Base-by-base conservation (phyloP, 768 basidiomycete genomes). In the Tulasnella calospora region DNA sequence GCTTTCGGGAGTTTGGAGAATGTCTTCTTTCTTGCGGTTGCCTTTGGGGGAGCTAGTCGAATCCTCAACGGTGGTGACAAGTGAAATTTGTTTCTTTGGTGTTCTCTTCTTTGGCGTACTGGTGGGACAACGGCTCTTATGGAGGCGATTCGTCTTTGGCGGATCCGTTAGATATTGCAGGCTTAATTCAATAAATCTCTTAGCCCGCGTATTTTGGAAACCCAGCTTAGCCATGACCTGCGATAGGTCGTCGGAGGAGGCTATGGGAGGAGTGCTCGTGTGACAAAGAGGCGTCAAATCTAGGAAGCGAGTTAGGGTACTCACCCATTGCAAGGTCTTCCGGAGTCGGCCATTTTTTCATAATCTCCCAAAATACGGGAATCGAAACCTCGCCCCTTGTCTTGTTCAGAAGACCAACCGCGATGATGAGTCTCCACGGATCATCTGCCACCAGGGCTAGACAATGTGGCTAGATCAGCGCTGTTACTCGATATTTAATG, bases 361-460 rank as follows among this genome's bases (percentile, higher is more conserved):
- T 81, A 36, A 94, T 85, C 30, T 85, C 83, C 86, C 88, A 89
- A 81, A 92, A 92, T 19, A 91, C 85, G 3, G 92, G 93, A 41
- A 92, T 87, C 12, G 92, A 90, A 19, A 86, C 83, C 81, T 87
- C 88, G 19, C 90, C 92, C 0, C 88, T 84, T 0, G 93, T 92
- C 82, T 91, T 90, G 81, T 94, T 94, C 27, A 94, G 87, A 7
- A 94, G 84, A 46, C 88, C 90, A 8, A 89, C 89, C 0, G 90
- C 90, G 27, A 93, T 86, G 9, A 94, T 85, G 46, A 94, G 83
- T 82, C 89, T 92, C 91, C 92, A 93, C 8, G 91, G 90, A 61
- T 83, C 80, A 76, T 82, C 78, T 36, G 82, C 80, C 2, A 84
- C 79, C 57, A 78, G 61, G 44, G 82, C 83, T 83, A 19, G 79